phyloP scores from a whole-genome alignment of 768 basidiomycete genomes.

The Boletus rufocinnamomeus region DNA sequence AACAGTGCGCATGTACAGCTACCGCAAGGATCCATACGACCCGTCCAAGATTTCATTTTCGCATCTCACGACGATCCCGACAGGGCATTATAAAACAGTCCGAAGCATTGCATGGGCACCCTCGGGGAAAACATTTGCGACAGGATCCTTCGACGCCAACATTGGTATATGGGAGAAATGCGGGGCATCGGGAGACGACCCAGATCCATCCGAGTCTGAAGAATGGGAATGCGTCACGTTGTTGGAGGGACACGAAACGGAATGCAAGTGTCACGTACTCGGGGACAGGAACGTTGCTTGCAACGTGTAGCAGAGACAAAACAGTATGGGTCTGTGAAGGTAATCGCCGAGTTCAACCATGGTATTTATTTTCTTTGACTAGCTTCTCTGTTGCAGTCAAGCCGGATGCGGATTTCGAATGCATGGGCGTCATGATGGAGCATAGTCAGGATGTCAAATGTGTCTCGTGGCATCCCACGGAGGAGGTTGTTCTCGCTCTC shows the following conservation, averaged over 20 bases:
- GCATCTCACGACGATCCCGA: conserved; percentile 66
- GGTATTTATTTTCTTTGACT: conserved; percentile 5
- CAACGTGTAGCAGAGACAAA: conserved; percentile 94
- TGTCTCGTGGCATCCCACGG: conserved; percentile 91
- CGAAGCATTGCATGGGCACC: conserved; percentile 88
- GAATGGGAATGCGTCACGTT: conserved; percentile 90
- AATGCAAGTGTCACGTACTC: conserved; percentile 95
- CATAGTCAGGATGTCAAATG: conserved; percentile 96
- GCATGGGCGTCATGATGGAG: conserved; percentile 94
- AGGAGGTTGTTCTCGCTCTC: conserved; percentile 64
- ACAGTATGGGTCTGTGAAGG: conserved; percentile 99
- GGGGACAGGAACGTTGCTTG: conserved; percentile 72
- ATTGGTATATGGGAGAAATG: conserved; percentile 90
- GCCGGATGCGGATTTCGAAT: conserved; percentile 93
- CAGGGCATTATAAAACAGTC: conserved; percentile 87
- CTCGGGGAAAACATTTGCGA: conserved; percentile 81
- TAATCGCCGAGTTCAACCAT: conserved; percentile 31
- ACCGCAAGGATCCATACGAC: conserved; percentile 38
- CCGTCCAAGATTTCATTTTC: conserved; percentile 40
- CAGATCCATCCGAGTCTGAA: conserved; percentile 34
- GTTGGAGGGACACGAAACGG: conserved; percentile 93
- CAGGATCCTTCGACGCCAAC: conserved; percentile 92
- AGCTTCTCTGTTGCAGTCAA: conserved; percentile 52
- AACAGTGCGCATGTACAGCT: conserved; percentile 82
- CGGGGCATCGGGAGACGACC: conserved; percentile 41